Conservation (phyloP, 2,329 filamentous ascomycete species). For the Penicillium thymicola region DNA sequence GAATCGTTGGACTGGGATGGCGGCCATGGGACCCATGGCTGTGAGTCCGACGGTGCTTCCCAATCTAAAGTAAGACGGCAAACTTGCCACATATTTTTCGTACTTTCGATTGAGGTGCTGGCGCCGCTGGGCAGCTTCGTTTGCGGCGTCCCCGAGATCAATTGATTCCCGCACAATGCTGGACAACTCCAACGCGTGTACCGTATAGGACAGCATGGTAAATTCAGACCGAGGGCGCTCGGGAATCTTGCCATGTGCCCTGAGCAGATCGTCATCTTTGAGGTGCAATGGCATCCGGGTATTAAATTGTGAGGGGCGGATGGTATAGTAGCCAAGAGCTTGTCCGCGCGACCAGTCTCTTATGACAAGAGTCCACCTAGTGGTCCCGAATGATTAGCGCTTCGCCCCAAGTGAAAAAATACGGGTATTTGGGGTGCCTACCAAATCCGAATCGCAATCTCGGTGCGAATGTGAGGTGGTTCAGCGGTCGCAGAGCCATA, state of each 20-base stretch:
- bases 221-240: background rate
- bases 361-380: slow-evolving; percentile 4
- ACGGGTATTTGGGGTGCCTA: background rate
- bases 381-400: background rate
- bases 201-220: background rate
- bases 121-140: background rate
- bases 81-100: slow-evolving; percentile 4
- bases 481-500: background rate
- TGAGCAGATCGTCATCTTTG: background rate
- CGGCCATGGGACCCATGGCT: slow-evolving; percentile 10
- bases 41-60: slow-evolving; percentile 13
- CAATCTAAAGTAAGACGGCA: slow-evolving; percentile 13
- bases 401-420: background rate
- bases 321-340: slow-evolving; percentile 17
- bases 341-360: slow-evolving; percentile 20
- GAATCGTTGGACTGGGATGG: slow-evolving; percentile 15
- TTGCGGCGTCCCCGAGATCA: background rate
- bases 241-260: background rate
- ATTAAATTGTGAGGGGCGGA: slow-evolving; percentile 15
- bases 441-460: background rate
- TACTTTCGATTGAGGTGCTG: slow-evolving; percentile 7
- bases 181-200: background rate
- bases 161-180: background rate
- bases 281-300: slow-evolving; percentile 9
- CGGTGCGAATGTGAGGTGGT: background rate